These are phyloP conservation scores for Kitagawia praeruptora DNA, from an alignment of 129 eudicot genomes.

Conservation along the genomic window DNA sequence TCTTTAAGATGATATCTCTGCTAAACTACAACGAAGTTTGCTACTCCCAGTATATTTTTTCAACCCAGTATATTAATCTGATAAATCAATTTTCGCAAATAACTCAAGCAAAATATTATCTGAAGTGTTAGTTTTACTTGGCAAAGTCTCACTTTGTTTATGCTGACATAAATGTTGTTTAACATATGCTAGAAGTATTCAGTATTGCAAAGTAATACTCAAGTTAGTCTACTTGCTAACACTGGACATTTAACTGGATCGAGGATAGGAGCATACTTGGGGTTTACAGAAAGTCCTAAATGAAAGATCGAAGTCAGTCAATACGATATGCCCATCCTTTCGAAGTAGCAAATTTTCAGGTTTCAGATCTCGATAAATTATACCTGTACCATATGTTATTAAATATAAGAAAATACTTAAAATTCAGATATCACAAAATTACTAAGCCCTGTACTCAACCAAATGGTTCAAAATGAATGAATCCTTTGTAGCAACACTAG, in stretches of 20 bases:
- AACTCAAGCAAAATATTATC: background rate
- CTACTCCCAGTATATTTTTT: background rate
- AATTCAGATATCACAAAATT: background rate
- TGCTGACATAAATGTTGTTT: background rate
- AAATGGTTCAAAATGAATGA: background rate
- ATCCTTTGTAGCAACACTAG: background rate
- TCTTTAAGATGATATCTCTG: background rate
- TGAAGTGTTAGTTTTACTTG: background rate
- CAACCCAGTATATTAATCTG: background rate
- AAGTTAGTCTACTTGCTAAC: background rate
- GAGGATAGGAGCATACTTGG: conserved; percentile 51
- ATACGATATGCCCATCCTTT: conserved; percentile 75
- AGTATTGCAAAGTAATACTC: background rate
- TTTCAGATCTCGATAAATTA: conserved; percentile 87
- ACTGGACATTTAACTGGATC: background rate
- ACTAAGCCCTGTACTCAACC: background rate
- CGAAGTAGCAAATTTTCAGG: conserved; percentile 94
- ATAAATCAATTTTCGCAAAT: background rate
- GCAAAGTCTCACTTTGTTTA: background rate
- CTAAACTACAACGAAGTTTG: background rate
- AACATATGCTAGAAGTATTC: background rate
- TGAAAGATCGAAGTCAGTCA: conserved; percentile 92
- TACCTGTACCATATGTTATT: conserved; percentile 40
- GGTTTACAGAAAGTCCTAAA: conserved; percentile 83
- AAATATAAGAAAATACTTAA: conserved; percentile 2